Evolutionary conservation across 1,284 basidiomycete genomes (phyloP).

Genomic region (Mycosarcoma maydis): DNA sequence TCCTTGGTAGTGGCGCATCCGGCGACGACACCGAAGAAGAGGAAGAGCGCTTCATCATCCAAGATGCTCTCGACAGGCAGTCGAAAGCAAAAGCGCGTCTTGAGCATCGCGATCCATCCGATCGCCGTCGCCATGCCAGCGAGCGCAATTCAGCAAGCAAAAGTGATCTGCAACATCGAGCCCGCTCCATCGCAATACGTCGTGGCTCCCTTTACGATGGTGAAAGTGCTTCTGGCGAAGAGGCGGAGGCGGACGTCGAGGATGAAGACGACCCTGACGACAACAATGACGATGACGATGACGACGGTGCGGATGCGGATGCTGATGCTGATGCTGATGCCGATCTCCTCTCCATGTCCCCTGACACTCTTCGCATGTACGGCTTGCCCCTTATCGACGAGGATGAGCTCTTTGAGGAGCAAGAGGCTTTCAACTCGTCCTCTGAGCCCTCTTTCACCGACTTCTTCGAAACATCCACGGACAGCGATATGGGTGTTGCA

Average conservation of each 20-base stretch:
- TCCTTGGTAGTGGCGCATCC: slow-evolving; percentile 63
- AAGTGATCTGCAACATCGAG: slow-evolving; percentile 40
- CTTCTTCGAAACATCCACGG: slow-evolving; percentile 62
- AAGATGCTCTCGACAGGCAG: slow-evolving; percentile 51
- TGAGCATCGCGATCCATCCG: slow-evolving; percentile 32
- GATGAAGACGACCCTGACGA: slow-evolving; percentile 21
- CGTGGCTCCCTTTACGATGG: slow-evolving; percentile 4
- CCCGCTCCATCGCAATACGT: slow-evolving; percentile 31
- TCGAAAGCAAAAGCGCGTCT: slow-evolving; percentile 38
- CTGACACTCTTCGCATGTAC: slow-evolving; percentile 53
- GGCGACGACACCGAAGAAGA: slow-evolving; percentile 59
- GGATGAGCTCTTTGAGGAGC: slow-evolving; percentile 62
- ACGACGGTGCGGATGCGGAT: slow-evolving; percentile 28
- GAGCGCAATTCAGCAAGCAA: slow-evolving; percentile 38
- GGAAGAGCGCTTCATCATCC: slow-evolving; percentile 63
- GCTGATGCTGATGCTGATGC: slow-evolving; percentile 31
- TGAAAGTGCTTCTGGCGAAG: slow-evolving; percentile 16
- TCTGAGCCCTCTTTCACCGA: slow-evolving; percentile 66
- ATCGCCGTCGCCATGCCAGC: slow-evolving; percentile 24
- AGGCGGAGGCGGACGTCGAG: slow-evolving; percentile 37
- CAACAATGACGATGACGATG: slow-evolving; percentile 31
- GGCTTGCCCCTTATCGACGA: slow-evolving; percentile 51
- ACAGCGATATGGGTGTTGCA: slow-evolving; percentile 37
- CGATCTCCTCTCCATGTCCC: slow-evolving; percentile 53
- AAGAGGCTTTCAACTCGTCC: slow-evolving; percentile 62